phyloP scores from a whole-genome alignment of 129 eudicot species.

The Chrysanthemum seticuspe region DNA sequence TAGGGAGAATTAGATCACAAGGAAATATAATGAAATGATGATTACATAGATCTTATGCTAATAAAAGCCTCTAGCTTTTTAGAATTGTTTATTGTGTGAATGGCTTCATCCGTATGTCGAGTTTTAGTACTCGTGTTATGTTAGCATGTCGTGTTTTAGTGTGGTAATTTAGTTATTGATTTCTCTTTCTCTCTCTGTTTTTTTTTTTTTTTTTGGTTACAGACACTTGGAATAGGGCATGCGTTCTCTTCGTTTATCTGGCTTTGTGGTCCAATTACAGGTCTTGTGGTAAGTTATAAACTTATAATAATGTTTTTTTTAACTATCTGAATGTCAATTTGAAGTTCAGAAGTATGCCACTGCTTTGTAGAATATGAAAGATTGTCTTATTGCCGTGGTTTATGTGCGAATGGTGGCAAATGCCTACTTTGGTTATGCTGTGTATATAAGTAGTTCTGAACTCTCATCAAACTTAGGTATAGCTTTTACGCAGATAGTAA shows the following conservation, averaged over 20 bases:
- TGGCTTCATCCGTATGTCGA: not conserved
- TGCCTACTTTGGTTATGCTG: not conserved
- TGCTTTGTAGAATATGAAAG: slow-evolving; percentile 1
- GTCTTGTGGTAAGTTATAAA: slow-evolving; percentile 81
- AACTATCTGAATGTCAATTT: not conserved
- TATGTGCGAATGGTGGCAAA: not conserved
- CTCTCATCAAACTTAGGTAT: not conserved
- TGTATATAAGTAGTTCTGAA: slow-evolving; percentile 1
- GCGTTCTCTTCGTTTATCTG: slow-evolving; percentile 97
- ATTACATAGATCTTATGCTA: not conserved
- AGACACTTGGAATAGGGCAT: slow-evolving; percentile 98
- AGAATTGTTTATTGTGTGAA: not conserved
- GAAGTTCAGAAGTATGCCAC: slow-evolving; percentile 11
- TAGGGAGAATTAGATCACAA: not conserved
- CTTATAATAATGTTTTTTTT: not conserved
- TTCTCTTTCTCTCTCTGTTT: not conserved
- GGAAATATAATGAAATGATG: not conserved
- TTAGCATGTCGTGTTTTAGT: slow-evolving; percentile 8
- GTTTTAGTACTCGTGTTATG: not conserved
- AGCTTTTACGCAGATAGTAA: slow-evolving; percentile 17
- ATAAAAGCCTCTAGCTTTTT: too few species aligned
- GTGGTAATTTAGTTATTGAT: not conserved
- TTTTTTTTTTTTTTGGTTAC: slow-evolving; percentile 38
- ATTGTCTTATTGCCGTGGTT: slow-evolving; percentile 15
- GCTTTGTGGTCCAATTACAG: slow-evolving; percentile 98